Evolutionary conservation across 108 stramenopile genomes (phyloP).

Genomic region (Aurantiochytrium sp.): DNA sequence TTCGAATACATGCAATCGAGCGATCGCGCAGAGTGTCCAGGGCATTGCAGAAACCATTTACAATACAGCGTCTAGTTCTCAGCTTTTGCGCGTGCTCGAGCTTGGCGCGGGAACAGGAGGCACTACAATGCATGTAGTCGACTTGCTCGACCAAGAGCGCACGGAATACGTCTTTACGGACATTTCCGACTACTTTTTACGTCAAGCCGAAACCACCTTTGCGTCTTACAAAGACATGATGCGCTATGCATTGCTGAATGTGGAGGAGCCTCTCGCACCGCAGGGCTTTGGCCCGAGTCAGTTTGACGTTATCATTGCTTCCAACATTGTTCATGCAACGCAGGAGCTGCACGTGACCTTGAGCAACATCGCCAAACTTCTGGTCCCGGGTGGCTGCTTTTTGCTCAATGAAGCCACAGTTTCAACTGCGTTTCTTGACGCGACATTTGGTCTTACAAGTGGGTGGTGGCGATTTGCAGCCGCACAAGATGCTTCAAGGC

Average conservation of each 20-base stretch:
- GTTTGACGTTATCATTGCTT: neutral
- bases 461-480: neutral
- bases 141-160: neutral
- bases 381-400: neutral
- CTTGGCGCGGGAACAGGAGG: slow-evolving; percentile 11
- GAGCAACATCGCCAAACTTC: neutral
- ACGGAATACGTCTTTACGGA: neutral
- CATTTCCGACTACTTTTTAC: neutral
- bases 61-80: no score
- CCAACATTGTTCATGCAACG: neutral
- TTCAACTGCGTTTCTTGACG: neutral
- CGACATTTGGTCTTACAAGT: neutral
- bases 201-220: neutral
- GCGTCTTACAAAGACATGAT: neutral
- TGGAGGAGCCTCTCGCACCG: neutral
- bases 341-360: neutral
- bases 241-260: neutral
- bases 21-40: neutral
- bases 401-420: neutral
- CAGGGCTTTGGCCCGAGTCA: neutral
- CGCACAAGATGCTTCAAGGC: neutral
- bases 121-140: neutral
- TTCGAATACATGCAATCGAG: neutral
- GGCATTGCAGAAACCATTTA: neutral
- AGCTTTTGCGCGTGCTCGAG: neutral